phyloP scores from a whole-genome alignment of 345 rosid species.

The Eucalyptus sp. region DNA sequence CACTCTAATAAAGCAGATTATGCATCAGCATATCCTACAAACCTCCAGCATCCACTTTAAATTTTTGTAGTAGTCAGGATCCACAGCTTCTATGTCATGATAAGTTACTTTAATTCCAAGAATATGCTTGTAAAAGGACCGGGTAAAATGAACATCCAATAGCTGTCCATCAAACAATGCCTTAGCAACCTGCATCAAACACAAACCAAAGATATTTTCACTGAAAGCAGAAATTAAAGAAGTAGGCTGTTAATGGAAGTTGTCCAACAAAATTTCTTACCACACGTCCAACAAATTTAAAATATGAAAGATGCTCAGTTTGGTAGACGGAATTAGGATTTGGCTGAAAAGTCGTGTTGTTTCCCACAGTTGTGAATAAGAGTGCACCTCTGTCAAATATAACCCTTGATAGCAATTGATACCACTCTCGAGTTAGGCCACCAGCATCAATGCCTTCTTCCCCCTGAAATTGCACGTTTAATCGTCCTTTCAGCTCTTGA shows the following conservation, averaged over 20 bases:
- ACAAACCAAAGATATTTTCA: neutral
- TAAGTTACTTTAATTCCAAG: conserved; percentile 95
- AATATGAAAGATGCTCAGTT: conserved; percentile 94
- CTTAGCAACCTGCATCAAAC: conserved; percentile 68
- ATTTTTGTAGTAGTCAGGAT: conserved; percentile 95
- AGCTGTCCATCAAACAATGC: conserved; percentile 96
- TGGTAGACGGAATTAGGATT: conserved; percentile 94
- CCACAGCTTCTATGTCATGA: conserved; percentile 98
- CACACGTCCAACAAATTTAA: conserved; percentile 95
- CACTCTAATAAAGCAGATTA: neutral
- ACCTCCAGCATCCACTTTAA: conserved; percentile 99
- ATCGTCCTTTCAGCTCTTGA: conserved; percentile 83
- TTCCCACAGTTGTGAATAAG: conserved; percentile 93
- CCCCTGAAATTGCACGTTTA: conserved; percentile 95
- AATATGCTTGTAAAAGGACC: conserved; percentile 94
- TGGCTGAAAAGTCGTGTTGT: conserved; percentile 93
- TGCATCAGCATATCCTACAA: conserved; percentile 4
- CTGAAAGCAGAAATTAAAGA: neutral
- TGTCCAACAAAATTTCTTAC: conserved; percentile 24
- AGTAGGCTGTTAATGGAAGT: neutral
- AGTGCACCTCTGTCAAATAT: conserved; percentile 92
- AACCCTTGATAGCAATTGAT: conserved; percentile 90
- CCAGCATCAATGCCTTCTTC: conserved; percentile 99
- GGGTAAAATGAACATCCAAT: conserved; percentile 91
- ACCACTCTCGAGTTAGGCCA: conserved; percentile 97